Base-by-base conservation (phyloP, 345 rosid species). In the Syzygium aqueum region DNA sequence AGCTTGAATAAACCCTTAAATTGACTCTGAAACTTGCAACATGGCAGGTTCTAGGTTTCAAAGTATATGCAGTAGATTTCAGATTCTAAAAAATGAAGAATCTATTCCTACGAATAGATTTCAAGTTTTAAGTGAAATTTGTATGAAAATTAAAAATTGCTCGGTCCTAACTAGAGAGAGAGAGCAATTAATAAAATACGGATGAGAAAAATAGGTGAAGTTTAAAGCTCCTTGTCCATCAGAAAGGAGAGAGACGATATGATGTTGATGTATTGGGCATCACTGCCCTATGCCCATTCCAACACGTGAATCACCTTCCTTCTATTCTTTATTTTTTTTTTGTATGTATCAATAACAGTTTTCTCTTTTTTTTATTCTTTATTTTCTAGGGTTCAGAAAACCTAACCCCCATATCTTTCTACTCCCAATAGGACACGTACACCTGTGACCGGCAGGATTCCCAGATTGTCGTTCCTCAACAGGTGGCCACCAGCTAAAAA, bases 21-120 rank as follows among this genome's bases (percentile, higher is more conserved):
- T 1, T 1, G 1, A 43, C 7, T 1, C 0, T 43, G 46, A 7
- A 43, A 43, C 1, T 43, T 43, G 46, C 6, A 43, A 43, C 46
- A 43, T 1, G 7, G 1, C 1, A 5, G 6, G 6, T 43, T 43
- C 46, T 43, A 43, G 7, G 46, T 43, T 43, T 43, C 1, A 43
- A 43, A n/a, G n/a, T 5, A 6, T 43, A 43, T 6, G 46, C 3
- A 43, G 46, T 43, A 43, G 1, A 3, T 43, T 43, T 43, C 1
- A 43, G 46, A 1, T 43, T 43, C 7, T 43, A 5, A 43, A 43
- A 43, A 43, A 43, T 43, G 1, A 43, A 43, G 43, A 43, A 43
- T 43, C 7, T 3, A 1, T 43, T 43, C 7, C 3, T 43, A 43
- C 7, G 46, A 43, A 43, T 43, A 43, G 6, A 43, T 43, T 43